phyloP scores from a whole-genome alignment of 2,329 filamentous ascomycete genomes.

The Fusarium agapanthi region DNA sequence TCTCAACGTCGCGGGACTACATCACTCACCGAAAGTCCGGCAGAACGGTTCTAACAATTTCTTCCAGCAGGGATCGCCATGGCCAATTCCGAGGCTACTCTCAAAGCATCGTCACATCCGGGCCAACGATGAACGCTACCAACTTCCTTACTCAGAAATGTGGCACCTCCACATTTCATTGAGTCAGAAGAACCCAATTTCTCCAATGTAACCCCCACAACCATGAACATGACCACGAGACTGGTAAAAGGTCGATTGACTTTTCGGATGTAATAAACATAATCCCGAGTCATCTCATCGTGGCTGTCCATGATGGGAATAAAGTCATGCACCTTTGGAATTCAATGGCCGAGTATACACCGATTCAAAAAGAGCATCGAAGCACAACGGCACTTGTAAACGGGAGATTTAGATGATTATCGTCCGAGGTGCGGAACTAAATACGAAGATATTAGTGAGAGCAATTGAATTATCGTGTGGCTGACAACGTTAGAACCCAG shows the following conservation, averaged over 20 bases:
- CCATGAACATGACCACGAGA: slow-evolving; percentile 6
- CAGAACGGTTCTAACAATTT: background rate
- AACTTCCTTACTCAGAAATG: slow-evolving; percentile 13
- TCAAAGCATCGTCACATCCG: background rate
- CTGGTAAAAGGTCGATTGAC: background rate
- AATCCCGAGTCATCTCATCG: background rate
- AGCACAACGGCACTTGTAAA: slow-evolving; percentile 1
- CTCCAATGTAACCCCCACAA: slow-evolving; percentile 6
- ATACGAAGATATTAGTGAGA: background rate
- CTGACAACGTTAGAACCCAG: background rate
- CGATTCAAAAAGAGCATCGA: background rate
- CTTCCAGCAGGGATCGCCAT: background rate
- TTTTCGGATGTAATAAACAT: slow-evolving; percentile 9
- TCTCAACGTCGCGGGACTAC: background rate
- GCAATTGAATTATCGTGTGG: background rate
- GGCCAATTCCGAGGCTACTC: background rate
- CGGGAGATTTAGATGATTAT: background rate
- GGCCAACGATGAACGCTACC: background rate
- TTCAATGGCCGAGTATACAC: slow-evolving; percentile 1
- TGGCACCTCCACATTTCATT: background rate
- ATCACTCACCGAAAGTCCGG: background rate
- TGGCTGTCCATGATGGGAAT: background rate
- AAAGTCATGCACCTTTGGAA: background rate
- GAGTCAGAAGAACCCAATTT: slow-evolving; percentile 2
- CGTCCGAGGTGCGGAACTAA: background rate